Percentiles rank a stretch among this genome's conserved stretches.
Conservation (phyloP, 73 alveolate species). For the Paramecium sonneborni region DNA sequence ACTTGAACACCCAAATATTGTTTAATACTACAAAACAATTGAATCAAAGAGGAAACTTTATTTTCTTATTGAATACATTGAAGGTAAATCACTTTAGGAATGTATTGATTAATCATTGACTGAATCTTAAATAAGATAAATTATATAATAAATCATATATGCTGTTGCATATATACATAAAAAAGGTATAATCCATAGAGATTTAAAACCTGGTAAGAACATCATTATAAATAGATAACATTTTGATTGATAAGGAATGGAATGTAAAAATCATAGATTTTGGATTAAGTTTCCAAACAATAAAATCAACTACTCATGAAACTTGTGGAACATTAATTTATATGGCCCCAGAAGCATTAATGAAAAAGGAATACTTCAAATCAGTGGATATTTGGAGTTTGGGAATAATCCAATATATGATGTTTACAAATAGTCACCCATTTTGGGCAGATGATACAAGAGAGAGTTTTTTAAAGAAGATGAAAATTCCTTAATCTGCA, state of each 20-base stretch:
- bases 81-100: background rate
- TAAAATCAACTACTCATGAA: constrained; percentile 57
- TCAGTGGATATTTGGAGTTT: constrained; percentile 78
- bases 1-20: background rate
- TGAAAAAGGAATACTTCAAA: constrained; percentile 70
- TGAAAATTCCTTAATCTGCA: background rate
- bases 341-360: constrained; percentile 81
- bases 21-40: background rate
- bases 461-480: background rate
- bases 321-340: constrained; percentile 76
- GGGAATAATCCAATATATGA: constrained; percentile 73
- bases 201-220: constrained; percentile 75
- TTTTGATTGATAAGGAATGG: constrained; percentile 24
- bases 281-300: constrained; percentile 77
- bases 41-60: background rate
- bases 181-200: constrained; percentile 77
- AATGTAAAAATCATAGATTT: constrained; percentile 72
- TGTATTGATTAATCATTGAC: constrained; percentile 3
- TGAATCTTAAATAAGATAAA: background rate
- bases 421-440: constrained; percentile 72
- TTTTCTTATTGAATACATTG: background rate
- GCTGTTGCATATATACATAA: constrained; percentile 49
- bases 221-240: constrained; percentile 50
- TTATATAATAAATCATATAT: constrained; percentile 1
- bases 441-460: constrained; percentile 59